A percentile compares a stretch with the other conserved stretches of the same genome.
Evolutionary conservation across 2,329 filamentous ascomycete species (phyloP).

Genomic region (Alternaria triticina): DNA sequence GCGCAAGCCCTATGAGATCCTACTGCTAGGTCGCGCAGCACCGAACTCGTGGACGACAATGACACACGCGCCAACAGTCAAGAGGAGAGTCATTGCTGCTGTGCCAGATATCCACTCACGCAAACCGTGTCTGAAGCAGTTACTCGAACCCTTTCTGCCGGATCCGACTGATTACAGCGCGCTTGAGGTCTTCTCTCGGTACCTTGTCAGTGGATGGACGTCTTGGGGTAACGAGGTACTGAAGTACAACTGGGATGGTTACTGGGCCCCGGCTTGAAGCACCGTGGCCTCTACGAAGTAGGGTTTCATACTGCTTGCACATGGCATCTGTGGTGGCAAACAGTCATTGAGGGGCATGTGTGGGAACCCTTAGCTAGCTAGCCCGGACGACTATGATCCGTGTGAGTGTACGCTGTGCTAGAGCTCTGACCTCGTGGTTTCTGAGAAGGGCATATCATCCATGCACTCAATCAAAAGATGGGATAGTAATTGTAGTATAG

Average conservation of each 20-base stretch:
- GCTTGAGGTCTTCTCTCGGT: conserved; percentile 79
- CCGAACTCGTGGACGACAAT: conserved; percentile 33
- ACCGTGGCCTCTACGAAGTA: not conserved
- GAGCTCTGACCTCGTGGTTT: not conserved
- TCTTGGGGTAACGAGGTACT: conserved; percentile 78
- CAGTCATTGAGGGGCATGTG: not conserved
- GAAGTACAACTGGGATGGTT: conserved; percentile 68
- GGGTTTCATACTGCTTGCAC: not conserved
- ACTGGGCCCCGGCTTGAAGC: conserved; percentile 49
- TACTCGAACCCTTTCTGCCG: conserved; percentile 65
- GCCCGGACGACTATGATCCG: not conserved
- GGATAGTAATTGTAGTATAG: not conserved
- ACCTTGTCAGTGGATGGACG: conserved; percentile 78
- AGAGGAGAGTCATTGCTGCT: conserved; percentile 66
- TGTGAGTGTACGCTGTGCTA: not conserved
- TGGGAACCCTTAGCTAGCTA: not conserved
- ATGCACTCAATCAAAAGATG: not conserved
- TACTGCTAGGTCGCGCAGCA: conserved; percentile 64
- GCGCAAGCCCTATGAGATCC: conserved; percentile 78
- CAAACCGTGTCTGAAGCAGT: conserved; percentile 72
- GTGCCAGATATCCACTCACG: conserved; percentile 80
- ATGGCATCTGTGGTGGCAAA: not conserved
- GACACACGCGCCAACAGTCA: conserved; percentile 39
- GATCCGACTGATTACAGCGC: conserved; percentile 57
- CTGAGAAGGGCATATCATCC: not conserved